phyloP scores from a whole-genome alignment of 495 filamentous ascomycete species.

The Penicilliopsis zonata region DNA sequence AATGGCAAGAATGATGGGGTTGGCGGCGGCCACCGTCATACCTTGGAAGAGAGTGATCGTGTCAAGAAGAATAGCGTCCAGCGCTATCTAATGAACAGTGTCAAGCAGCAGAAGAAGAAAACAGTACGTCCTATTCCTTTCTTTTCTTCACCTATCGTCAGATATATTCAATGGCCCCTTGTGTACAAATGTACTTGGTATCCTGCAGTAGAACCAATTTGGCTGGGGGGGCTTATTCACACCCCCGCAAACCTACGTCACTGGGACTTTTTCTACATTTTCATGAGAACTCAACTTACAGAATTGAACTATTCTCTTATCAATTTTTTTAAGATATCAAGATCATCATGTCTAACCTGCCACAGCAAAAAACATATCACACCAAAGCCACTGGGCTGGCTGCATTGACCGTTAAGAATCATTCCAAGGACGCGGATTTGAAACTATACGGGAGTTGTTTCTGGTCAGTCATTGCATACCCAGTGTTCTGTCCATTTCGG shows the following conservation, averaged over 20 bases:
- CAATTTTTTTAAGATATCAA: slow-evolving; percentile 17
- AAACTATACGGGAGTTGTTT: slow-evolving; percentile 88
- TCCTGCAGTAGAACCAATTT: too few relatives aligned
- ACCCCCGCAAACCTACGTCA: too few relatives aligned
- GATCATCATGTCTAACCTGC: slow-evolving; percentile 34
- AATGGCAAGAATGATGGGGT: slow-evolving; percentile 63
- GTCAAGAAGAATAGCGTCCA: slow-evolving; percentile 79
- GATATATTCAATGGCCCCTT: too few relatives aligned
- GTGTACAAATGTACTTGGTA: too few relatives aligned
- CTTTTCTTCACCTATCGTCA: too few relatives aligned
- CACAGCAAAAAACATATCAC: slow-evolving; percentile 61
- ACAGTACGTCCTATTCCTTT: slow-evolving; percentile 42
- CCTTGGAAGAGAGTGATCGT: slow-evolving; percentile 65
- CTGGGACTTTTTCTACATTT: too few relatives aligned
- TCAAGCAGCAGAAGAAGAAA: slow-evolving; percentile 55
- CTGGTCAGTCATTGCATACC: slow-evolving; percentile 50
- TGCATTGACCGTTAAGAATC: slow-evolving; percentile 58
- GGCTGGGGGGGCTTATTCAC: too few relatives aligned
- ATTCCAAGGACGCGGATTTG: slow-evolving; percentile 55
- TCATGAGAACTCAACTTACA: too few relatives aligned
- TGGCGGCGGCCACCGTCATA: slow-evolving; percentile 59
- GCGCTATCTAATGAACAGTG: slow-evolving; percentile 50
- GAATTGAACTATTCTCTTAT: too few relatives aligned
- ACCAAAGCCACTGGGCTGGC: slow-evolving; percentile 75
- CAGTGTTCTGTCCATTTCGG: background rate